phyloP scores from a whole-genome alignment of 2,329 filamentous ascomycete genomes.

The Botrytis hyacinthi region DNA sequence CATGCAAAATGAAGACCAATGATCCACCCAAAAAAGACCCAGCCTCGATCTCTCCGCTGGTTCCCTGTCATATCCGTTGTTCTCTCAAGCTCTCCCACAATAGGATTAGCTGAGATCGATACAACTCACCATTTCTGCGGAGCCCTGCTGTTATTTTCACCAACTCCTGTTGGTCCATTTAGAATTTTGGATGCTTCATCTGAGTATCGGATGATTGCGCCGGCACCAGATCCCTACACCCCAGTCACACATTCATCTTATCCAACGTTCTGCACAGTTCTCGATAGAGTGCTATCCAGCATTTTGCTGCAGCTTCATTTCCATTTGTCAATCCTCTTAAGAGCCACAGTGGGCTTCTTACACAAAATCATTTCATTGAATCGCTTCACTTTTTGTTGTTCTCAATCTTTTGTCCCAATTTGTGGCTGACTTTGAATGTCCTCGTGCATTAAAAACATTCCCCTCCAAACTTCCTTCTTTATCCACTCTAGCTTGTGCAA shows the following conservation, averaged over 20 bases:
- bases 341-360: conserved; percentile 26
- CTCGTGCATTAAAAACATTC: conserved; percentile 26
- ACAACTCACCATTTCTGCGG: conserved; percentile 33
- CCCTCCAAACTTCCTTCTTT: conserved; percentile 22
- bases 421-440: conserved; percentile 29
- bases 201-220: conserved; percentile 39
- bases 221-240: conserved; percentile 32
- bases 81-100: conserved; percentile 26
- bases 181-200: conserved; percentile 31
- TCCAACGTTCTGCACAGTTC: conserved; percentile 34
- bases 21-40: conserved; percentile 28
- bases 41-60: conserved; percentile 36
- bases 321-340: conserved; percentile 35
- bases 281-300: conserved; percentile 34
- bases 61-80: conserved; percentile 30
- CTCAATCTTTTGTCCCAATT: conserved; percentile 25
- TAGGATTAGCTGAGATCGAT: conserved; percentile 35
- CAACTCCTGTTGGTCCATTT: conserved; percentile 29
- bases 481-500: conserved; percentile 22
- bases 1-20: conserved; percentile 31
- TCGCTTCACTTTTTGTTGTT: conserved; percentile 30
- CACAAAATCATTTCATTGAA: conserved; percentile 31
- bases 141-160: conserved; percentile 27
- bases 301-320: conserved; percentile 29
- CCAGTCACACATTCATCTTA: conserved; percentile 37